These are phyloP conservation scores for Lipomyces japonicus DNA, from an alignment of 805 yeast genomes.

Conservation along the genomic window DNA sequence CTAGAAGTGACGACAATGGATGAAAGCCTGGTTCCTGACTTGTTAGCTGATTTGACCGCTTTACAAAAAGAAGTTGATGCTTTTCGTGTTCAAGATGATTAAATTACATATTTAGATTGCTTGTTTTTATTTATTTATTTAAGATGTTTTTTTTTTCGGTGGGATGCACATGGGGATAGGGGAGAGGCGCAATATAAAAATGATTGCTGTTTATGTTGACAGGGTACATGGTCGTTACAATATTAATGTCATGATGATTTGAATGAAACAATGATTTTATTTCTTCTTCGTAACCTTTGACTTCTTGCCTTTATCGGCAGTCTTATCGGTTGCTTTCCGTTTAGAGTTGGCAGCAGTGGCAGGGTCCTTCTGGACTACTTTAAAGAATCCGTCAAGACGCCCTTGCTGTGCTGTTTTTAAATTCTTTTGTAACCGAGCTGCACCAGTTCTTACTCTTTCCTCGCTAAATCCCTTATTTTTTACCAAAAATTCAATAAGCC, in stretches of 20 bases:
- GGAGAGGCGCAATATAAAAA: too few species aligned
- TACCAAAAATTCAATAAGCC: conserved; percentile 76
- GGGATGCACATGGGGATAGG: too few species aligned
- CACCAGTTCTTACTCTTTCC: conserved; percentile 84
- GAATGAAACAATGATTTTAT: too few species aligned
- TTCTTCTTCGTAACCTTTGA: conserved; percentile 15
- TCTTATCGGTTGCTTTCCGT: conserved; percentile 36
- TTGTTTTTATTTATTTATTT: conserved; percentile 4
- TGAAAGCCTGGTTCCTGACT: conserved; percentile 16
- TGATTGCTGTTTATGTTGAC: too few species aligned
- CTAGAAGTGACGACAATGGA: neutral
- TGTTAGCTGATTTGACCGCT: conserved; percentile 27
- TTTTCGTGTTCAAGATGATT: conserved; percentile 15
- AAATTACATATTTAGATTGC: neutral
- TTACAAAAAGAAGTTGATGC: conserved; percentile 27
- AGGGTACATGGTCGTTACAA: too few species aligned
- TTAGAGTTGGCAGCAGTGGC: conserved; percentile 36
- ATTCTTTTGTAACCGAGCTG: conserved; percentile 77
- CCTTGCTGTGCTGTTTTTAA: conserved; percentile 85
- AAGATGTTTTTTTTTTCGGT: conserved; percentile 8
- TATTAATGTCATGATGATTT: too few species aligned
- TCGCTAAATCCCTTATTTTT: conserved; percentile 87
- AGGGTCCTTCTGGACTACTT: conserved; percentile 50
- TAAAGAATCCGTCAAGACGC: conserved; percentile 76
- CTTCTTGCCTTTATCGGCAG: conserved; percentile 21